Base-by-base conservation (phyloP, 169 alveolate genomes). In the Cytauxzoon felis region DNA sequence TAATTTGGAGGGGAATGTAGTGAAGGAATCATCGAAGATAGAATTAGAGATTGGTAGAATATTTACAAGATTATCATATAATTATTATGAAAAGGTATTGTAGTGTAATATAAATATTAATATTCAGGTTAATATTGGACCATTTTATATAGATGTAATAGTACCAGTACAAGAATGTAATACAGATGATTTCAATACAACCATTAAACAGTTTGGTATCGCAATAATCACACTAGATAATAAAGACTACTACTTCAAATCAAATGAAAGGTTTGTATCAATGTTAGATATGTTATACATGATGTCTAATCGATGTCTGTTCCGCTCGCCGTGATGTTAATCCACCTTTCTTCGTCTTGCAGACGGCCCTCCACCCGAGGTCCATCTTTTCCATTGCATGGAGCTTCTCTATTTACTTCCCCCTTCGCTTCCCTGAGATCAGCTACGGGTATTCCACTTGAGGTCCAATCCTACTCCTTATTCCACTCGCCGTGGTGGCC, bases 121-220 rank as follows among this genome's bases (percentile, higher is more conserved):
- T 11, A 13, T n/a, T n/a, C 36, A 68, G 81, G 81, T 68, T 13
- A 24, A 57, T 13, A 50, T 68, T 2, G 81, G 81, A 1, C 81
- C 81, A 9, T 38, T 6, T 23, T 26, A 58, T 7, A 65, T 68
- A 53, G 81, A 68, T 18, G 57, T 57, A 29, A 54, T 59, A 4
- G 19, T 36, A n/a, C 79, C 2, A 1, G 13, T 68, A 2, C 49
- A 58, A 0, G 59, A 36, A 0, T 57, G 45, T 1, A 67, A 53
- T 19, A 5, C 56, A 5, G 64, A 27, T 30, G 57, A 51, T 23
- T n/a, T n/a, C n/a, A n/a, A n/a, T n/a, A n/a, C n/a, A n/a, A n/a
- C n/a, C n/a, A n/a, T n/a, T n/a, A n/a, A n/a, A n/a, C n/a, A n/a
- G n/a, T n/a, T n/a, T n/a, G 57, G 57, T 13, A n/a, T 48, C 13